Base-by-base conservation (phyloP, 768 basidiomycete genomes). In the Rhizopogon roseolus region DNA sequence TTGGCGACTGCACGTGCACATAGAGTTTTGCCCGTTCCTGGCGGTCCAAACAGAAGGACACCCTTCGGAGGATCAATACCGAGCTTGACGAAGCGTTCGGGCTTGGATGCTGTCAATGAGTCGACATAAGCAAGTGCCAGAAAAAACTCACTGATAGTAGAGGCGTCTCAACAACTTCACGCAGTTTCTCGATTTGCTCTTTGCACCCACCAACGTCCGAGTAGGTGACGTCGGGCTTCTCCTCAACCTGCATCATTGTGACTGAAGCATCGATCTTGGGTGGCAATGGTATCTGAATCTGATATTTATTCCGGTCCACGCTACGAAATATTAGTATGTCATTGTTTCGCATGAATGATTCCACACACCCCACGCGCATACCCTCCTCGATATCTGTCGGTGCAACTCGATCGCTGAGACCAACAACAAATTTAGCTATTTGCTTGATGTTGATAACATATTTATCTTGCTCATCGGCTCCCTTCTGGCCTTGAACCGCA, bases 221-320 rank as follows among this genome's bases (percentile, higher is more conserved):
- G 67, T 98, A 98, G 2, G 96, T 98, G 38, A 98, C 93, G 62
- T 97, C 94, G 0, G 96, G 95, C 69, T 97, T 95, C 74, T 98
- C 96, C 68, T 98, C 96, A 19, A 98, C 96, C 72, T 96, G 93
- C 97, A 99, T 99, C 96, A 98, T 98, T 11, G 97, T 98, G 1
- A 99, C 97, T 0, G 94, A 96, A 4, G 97, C 93, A 68, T 99
- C 97, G 60, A 99, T 99, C 76, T 98, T 98, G 22, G 97, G 96
- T 38, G 97, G 97, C 10, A 98, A 72, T 22, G 97, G 97, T 58
- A 99, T 98, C 74, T 98, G 93, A 56, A 99, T 98, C 69, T 98
- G 95, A 69, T 99, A 99, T 72, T 98, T 90, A 62, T 89, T 90
- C 48, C 94, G 85, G 72, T 96, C 94, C 49, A 98, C 95, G 42